A percentile compares a stretch with the other conserved stretches of the same genome.
phyloP scores from a whole-genome alignment of 1,284 basidiomycete species.

The Irpex sp. region DNA sequence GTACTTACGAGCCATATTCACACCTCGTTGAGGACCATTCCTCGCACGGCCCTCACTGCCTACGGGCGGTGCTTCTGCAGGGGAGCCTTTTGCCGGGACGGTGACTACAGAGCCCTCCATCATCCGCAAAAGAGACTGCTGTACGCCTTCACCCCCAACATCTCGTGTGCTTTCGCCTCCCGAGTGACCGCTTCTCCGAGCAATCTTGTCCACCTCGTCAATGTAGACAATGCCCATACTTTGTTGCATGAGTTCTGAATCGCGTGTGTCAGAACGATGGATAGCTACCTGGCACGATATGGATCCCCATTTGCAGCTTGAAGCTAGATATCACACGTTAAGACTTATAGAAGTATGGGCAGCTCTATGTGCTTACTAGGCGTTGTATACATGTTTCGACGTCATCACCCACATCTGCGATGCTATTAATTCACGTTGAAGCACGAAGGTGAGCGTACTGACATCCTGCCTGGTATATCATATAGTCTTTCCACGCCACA shows the following conservation, averaged over 20 bases:
- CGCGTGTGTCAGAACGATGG: constrained; percentile 6
- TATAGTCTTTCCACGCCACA: constrained; percentile 1
- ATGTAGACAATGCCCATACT: constrained; percentile 94
- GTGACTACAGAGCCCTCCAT: constrained; percentile 89
- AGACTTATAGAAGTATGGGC: background rate
- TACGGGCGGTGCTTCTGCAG: constrained; percentile 39
- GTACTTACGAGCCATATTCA: constrained; percentile 1
- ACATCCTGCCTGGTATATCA: constrained; percentile 66
- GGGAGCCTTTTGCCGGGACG: constrained; percentile 69
- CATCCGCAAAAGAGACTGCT: constrained; percentile 88
- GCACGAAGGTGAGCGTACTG: constrained; percentile 28
- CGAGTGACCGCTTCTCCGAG: constrained; percentile 57
- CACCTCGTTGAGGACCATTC: constrained; percentile 30
- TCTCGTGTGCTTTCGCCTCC: constrained; percentile 79
- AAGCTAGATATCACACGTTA: constrained; percentile 39
- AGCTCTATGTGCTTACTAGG: constrained; percentile 44
- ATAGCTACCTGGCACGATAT: constrained; percentile 61
- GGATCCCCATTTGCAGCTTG: constrained; percentile 89
- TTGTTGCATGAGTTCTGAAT: constrained; percentile 5
- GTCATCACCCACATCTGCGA: constrained; percentile 87
- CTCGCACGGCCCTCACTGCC: constrained; percentile 37
- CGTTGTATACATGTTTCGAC: constrained; percentile 88
- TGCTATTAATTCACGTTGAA: constrained; percentile 4
- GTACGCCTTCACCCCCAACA: constrained; percentile 94
- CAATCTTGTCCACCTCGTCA: constrained; percentile 95